A percentile compares a stretch with the other conserved stretches of the same genome.
phyloP scores from a whole-genome alignment of 352 stramenopile genomes.

The Elongisporangium undulatum region DNA sequence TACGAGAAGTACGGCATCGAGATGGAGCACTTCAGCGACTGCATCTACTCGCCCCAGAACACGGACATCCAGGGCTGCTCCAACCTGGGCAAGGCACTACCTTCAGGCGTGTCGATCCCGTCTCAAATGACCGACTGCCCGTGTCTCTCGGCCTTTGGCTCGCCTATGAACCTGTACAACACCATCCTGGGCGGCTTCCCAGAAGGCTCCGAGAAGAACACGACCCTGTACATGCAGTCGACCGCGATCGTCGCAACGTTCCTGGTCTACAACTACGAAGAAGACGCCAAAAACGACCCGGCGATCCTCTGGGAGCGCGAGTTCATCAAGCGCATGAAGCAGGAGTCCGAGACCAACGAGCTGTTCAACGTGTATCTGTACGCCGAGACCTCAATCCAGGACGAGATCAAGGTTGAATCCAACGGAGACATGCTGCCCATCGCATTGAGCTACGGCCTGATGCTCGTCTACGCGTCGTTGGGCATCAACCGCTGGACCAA shows the following conservation, averaged over 20 bases:
- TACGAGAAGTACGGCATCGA: constrained; percentile 45
- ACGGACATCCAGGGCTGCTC: constrained; percentile 44
- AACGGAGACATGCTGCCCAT: constrained; percentile 46
- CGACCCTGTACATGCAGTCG: constrained; percentile 39
- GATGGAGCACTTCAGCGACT: constrained; percentile 56
- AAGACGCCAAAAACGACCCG: constrained; percentile 34
- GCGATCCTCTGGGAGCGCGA: constrained; percentile 53
- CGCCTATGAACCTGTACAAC: constrained; percentile 72
- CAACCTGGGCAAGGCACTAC: constrained; percentile 24
- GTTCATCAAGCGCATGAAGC: constrained; percentile 53
- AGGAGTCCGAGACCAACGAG: constrained; percentile 26
- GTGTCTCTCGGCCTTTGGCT: constrained; percentile 53
- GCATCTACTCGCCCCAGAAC: constrained; percentile 47
- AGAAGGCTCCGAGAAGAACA: constrained; percentile 38
- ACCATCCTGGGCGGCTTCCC: constrained; percentile 54
- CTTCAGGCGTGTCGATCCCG: constrained; percentile 31
- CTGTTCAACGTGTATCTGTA: constrained; percentile 56
- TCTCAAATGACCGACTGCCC: constrained; percentile 57
- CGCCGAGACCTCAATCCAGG: constrained; percentile 52
- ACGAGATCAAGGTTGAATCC: constrained; percentile 51
- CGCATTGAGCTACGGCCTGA: constrained; percentile 47
- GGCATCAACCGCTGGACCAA: constrained; percentile 62
- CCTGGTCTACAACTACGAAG: constrained; percentile 63
- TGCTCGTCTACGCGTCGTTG: constrained; percentile 65
- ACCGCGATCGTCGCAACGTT: constrained; percentile 43